A percentile compares a stretch with the other conserved stretches of the same genome.
phyloP scores from a whole-genome alignment of 2,329 filamentous ascomycete genomes.

The Juglanconis sp. region DNA sequence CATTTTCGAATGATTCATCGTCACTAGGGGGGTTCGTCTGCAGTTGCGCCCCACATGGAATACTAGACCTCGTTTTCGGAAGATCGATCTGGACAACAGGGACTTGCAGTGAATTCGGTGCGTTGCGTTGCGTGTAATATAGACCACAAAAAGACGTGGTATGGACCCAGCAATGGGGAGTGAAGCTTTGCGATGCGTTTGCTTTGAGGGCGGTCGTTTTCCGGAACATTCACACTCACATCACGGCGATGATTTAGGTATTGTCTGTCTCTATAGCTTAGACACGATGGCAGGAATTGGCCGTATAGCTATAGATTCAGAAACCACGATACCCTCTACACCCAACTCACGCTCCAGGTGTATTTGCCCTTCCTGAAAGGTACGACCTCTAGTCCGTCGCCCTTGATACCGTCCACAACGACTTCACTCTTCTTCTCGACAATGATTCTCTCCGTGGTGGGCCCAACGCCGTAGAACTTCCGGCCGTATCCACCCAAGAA shows the following conservation, averaged over 20 bases:
- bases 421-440: slow-evolving; percentile 53
- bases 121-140: background rate
- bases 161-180: background rate
- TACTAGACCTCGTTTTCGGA: background rate
- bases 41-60: background rate
- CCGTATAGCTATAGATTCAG: slow-evolving; percentile 7
- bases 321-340: background rate
- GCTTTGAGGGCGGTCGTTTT: background rate
- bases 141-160: background rate
- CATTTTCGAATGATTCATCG: no score
- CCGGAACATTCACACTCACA: background rate
- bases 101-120: background rate
- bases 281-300: background rate
- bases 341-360: slow-evolving; percentile 48
- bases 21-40: background rate
- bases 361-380: slow-evolving; percentile 62
- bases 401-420: slow-evolving; percentile 53
- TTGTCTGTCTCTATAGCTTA: slow-evolving; percentile 11
- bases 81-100: no score
- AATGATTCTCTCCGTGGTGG: slow-evolving; percentile 52
- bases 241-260: background rate
- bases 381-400: slow-evolving; percentile 58
- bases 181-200: background rate
- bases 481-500: slow-evolving; percentile 54
- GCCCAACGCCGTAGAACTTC: slow-evolving; percentile 52